Evolutionary conservation across 495 filamentous ascomycete genomes (phyloP).

Genomic region (Entonaema liquescens): DNA sequence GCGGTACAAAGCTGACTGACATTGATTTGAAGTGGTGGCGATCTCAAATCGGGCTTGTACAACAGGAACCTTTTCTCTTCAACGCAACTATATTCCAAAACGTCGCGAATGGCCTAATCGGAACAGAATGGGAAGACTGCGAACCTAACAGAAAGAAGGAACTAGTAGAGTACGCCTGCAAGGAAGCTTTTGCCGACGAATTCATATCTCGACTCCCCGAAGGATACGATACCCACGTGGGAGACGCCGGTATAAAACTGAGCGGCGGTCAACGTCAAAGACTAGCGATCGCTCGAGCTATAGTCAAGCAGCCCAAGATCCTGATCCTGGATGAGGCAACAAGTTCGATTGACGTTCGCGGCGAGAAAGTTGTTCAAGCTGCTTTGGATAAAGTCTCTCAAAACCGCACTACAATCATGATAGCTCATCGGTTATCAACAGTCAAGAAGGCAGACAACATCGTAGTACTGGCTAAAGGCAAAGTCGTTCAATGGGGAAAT

Average conservation of each 20-base stretch:
- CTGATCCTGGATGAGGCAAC: conserved; percentile 88
- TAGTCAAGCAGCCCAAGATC: conserved; percentile 81
- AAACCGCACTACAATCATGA: conserved; percentile 67
- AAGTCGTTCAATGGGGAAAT: conserved; percentile 72
- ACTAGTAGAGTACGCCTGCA: conserved; percentile 67
- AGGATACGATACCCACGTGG: conserved; percentile 70
- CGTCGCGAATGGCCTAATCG: conserved; percentile 70
- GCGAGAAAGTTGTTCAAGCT: conserved; percentile 66
- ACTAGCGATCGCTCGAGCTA: conserved; percentile 72
- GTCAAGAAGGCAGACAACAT: conserved; percentile 73
- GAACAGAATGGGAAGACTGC: conserved; percentile 65
- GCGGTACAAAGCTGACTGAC: conserved; percentile 60
- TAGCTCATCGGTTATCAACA: conserved; percentile 69
- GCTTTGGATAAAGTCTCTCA: conserved; percentile 63
- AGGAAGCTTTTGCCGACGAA: conserved; percentile 67
- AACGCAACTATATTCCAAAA: conserved; percentile 73
- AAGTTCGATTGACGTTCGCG: conserved; percentile 65
- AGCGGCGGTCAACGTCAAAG: conserved; percentile 72
- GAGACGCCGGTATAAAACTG: conserved; percentile 67
- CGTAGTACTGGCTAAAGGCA: conserved; percentile 64
- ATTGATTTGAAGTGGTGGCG: conserved; percentile 71
- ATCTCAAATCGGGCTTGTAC: conserved; percentile 70
- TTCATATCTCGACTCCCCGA: conserved; percentile 69
- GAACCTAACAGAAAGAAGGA: conserved; percentile 59
- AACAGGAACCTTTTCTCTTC: conserved; percentile 77